Evolutionary conservation across 768 basidiomycete genomes (phyloP).

Genomic region (Calocybe gangraenosa): DNA sequence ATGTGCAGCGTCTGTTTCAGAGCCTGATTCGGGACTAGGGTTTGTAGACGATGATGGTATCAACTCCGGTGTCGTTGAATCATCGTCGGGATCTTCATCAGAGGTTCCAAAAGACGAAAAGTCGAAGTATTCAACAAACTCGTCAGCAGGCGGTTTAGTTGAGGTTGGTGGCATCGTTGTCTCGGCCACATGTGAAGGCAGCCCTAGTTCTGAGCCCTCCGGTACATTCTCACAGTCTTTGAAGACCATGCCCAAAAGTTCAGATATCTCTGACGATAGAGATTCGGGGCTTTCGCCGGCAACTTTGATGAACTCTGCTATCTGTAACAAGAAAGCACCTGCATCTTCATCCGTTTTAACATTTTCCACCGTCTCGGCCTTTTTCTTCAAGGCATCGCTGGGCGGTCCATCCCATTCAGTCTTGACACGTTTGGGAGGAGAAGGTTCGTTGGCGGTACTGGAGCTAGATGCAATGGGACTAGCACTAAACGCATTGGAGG

Average conservation of each 20-base stretch:
- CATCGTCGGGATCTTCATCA: conserved; percentile 52
- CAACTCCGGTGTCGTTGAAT: conserved; percentile 71
- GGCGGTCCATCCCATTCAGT: conserved; percentile 66
- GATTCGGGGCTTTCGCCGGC: conserved; percentile 42
- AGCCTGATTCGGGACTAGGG: conserved; percentile 71
- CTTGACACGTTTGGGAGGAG: conserved; percentile 69
- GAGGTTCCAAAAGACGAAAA: conserved; percentile 55
- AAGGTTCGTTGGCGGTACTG: conserved; percentile 42
- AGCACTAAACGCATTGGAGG: conserved; percentile 23
- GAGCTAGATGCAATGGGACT: conserved; percentile 26
- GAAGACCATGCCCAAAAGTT: conserved; percentile 61
- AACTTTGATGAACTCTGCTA: conserved; percentile 60
- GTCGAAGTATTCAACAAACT: conserved; percentile 65
- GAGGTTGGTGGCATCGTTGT: conserved; percentile 19
- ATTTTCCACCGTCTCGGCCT: conserved; percentile 37
- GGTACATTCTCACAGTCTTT: conserved; percentile 43
- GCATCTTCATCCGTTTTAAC: conserved; percentile 70
- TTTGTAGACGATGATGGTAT: conserved; percentile 68
- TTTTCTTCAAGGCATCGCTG: conserved; percentile 44
- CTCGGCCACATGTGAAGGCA: conserved; percentile 17
- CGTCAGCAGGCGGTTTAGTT: conserved; percentile 30
- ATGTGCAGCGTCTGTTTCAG: conserved; percentile 53
- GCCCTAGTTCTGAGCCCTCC: conserved; percentile 35
- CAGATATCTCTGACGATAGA: conserved; percentile 44
- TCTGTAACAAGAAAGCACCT: conserved; percentile 53